Evolutionary conservation across 208 protist genomes (phyloP).

Genomic region (Trypanosoma brucei): DNA sequence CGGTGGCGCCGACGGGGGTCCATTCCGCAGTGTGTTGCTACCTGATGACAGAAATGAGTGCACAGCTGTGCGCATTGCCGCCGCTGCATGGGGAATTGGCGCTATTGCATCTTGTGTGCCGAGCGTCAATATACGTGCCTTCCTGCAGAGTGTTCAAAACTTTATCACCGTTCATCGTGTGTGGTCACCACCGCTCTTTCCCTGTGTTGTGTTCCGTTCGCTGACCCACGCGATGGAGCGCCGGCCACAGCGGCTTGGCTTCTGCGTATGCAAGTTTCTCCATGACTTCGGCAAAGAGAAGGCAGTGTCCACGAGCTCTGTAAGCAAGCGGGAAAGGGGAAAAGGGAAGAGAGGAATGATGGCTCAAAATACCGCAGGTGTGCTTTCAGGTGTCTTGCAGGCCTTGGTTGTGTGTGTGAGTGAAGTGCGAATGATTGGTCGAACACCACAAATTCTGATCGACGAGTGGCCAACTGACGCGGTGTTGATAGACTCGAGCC

Average conservation of each 20-base stretch:
- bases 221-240: slow-evolving; percentile 50
- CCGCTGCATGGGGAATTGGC: slow-evolving; percentile 45
- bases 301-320: background rate
- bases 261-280: slow-evolving; percentile 53
- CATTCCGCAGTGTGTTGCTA: slow-evolving; percentile 32
- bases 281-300: slow-evolving; percentile 22
- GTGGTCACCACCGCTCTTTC: slow-evolving; percentile 39
- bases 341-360: background rate
- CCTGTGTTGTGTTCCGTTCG: slow-evolving; percentile 52
- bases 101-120: slow-evolving; percentile 57
- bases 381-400: slow-evolving; percentile 45
- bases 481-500: too few species aligned
- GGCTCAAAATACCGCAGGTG: slow-evolving; percentile 2
- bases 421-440: slow-evolving; percentile 53
- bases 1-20: slow-evolving; percentile 8
- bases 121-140: slow-evolving; percentile 36
- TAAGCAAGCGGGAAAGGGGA: slow-evolving; percentile 10
- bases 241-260: slow-evolving; percentile 56
- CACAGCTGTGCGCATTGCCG: slow-evolving; percentile 32
- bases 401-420: slow-evolving; percentile 45
- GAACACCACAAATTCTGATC: slow-evolving; percentile 39
- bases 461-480: slow-evolving; percentile 8
- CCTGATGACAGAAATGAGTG: slow-evolving; percentile 28
- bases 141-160: slow-evolving; percentile 36
- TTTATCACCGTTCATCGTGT: slow-evolving; percentile 45